Conservation (phyloP, 495 filamentous ascomycete species). For the Hypoxylon cercidicola region DNA sequence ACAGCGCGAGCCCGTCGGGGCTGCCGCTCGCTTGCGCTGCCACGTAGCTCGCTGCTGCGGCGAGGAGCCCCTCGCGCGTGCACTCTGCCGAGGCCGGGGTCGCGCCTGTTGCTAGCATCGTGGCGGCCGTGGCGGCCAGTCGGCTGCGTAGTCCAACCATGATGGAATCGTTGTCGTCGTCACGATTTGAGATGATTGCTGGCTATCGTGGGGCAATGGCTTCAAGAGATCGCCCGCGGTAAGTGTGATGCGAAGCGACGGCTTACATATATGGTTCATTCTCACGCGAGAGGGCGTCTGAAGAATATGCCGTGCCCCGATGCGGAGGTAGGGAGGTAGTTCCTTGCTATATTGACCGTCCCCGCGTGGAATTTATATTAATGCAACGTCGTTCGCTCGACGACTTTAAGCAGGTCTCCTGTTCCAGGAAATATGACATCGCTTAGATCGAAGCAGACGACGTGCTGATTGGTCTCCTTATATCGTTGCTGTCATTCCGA, state of each 20-base stretch:
- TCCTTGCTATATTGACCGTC: slow-evolving; percentile 29
- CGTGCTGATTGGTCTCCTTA: neutral
- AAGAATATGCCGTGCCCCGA: slow-evolving; percentile 27
- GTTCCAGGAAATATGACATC: neutral
- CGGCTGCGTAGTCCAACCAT: slow-evolving; percentile 13
- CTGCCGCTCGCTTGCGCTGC: slow-evolving; percentile 48
- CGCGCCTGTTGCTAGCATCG: neutral
- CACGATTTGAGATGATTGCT: no score
- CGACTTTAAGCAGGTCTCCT: neutral
- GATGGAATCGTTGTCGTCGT: neutral
- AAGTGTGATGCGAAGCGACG: neutral
- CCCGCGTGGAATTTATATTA: slow-evolving; percentile 27
- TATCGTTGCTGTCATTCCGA: neutral
- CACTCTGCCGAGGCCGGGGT: slow-evolving; percentile 43
- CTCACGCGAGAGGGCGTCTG: neutral
- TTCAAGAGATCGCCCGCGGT: no score
- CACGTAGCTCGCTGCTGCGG: slow-evolving; percentile 50
- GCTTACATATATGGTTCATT: slow-evolving; percentile 12
- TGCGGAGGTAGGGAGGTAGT: slow-evolving; percentile 30
- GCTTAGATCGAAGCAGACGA: neutral
- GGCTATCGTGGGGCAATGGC: no score
- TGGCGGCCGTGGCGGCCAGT: slow-evolving; percentile 11
- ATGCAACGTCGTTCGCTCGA: slow-evolving; percentile 18
- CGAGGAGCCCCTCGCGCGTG: slow-evolving; percentile 51
- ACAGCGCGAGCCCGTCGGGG: slow-evolving; percentile 40